phyloP scores from a whole-genome alignment of 202 grass and related monocot species.

The Schoenoplectus tabernaemontani region DNA sequence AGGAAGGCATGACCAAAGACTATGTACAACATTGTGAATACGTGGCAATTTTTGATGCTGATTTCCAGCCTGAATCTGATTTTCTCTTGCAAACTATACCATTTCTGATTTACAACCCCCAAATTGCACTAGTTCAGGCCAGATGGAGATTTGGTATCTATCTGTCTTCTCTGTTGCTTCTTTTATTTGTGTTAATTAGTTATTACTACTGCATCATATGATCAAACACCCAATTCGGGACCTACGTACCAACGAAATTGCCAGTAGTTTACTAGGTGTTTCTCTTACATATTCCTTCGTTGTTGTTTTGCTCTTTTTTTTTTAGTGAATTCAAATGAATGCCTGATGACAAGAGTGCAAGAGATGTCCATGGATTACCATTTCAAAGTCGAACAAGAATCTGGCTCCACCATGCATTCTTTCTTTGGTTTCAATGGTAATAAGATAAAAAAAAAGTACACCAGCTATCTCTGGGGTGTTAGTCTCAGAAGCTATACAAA shows the following conservation, averaged over 20 bases:
- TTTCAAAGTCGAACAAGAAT: slow-evolving; percentile 90
- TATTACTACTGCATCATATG: neutral
- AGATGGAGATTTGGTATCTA: slow-evolving; percentile 71
- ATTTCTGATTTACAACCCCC: slow-evolving; percentile 64
- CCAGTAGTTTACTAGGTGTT: neutral
- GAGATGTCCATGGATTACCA: slow-evolving; percentile 91
- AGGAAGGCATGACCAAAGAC: slow-evolving; percentile 63
- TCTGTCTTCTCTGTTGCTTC: neutral
- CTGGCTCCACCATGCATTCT: slow-evolving; percentile 56
- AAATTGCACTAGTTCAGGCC: slow-evolving; percentile 65
- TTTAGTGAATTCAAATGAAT: slow-evolving; percentile 78
- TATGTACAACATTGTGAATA: slow-evolving; percentile 73
- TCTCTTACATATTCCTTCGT: slow-evolving; percentile 29
- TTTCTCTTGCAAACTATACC: slow-evolving; percentile 69
- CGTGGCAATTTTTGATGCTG: slow-evolving; percentile 73
- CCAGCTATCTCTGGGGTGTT: neutral
- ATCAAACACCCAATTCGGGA: neutral
- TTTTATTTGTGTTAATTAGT: slow-evolving; percentile 33
- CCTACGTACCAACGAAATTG: neutral
- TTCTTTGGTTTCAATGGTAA: slow-evolving; percentile 95
- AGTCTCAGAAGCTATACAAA: no score
- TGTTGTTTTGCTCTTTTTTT: slow-evolving; percentile 40
- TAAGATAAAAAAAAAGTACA: neutral
- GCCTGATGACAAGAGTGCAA: slow-evolving; percentile 87
- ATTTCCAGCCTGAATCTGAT: slow-evolving; percentile 74